Base-by-base conservation (phyloP, 2,329 filamentous ascomycete genomes). In the Bipolaris bicolor region DNA sequence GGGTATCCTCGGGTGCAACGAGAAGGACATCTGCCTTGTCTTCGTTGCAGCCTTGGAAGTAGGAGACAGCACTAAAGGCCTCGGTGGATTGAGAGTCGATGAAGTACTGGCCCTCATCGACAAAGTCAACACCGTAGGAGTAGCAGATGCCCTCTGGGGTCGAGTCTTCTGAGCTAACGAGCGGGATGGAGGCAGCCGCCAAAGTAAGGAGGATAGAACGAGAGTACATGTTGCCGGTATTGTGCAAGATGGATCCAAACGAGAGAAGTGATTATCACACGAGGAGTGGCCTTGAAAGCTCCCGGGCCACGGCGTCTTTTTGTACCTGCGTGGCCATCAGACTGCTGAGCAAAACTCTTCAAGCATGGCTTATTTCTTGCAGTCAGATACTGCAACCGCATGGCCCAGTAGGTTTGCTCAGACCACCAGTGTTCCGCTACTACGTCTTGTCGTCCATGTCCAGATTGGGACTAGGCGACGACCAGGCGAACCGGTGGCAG, bases 21-120 rank as follows among this genome's bases (percentile, higher is more conserved):
- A 82, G 68, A 26, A 81, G 64, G 24, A 80, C 77, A 52, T 80
- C 72, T 16, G 78, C 73, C 41, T 71, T 61, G 49, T 77, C 78
- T 34, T 69, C 64, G 36, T 78, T 72, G 63, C 80, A 82, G 31
- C 78, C 78, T 48, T 75, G 64, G 57, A 81, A 82, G 41, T 79
- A 75, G 3, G 77, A 77, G 5, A 80, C 76, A 20, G 76, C 76
- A 16, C 77, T 79, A 61, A 81, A 82, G 5, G 64, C 63, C 2
- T 79, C 77, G 3, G 65, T 68, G 0, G 77, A 80, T 15, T 70
- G 64, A 9, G 73, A 72, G 63, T 81, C 80, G 64, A 81, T 80
- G 65, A 81, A 82, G 67, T 81, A 82, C 16, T 67, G 61, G 2
- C 74, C 74, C 34, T 76, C 78, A 60, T 78, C 74, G 45, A 78